Percentiles rank a stretch among this genome's conserved stretches.
Conservation (phyloP, 345 rosid species). For the Eucalyptus tenuipes region DNA sequence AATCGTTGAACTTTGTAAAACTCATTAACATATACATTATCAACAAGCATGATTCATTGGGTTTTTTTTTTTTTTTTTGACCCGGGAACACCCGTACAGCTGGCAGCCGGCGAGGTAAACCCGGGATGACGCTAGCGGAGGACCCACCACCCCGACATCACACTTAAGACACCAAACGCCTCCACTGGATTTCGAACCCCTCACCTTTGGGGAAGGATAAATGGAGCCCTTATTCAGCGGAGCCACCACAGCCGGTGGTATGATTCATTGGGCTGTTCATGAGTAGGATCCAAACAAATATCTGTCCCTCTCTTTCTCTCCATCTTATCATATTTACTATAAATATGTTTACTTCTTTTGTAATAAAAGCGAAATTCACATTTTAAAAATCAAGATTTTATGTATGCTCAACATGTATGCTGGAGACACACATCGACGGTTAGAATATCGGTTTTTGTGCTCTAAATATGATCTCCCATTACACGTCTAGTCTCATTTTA, state of each 20-base stretch:
- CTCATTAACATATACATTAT: neutral
- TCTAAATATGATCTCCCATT: neutral
- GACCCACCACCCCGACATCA: too few species aligned
- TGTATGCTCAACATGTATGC: neutral
- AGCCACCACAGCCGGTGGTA: too few species aligned
- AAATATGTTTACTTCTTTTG: neutral
- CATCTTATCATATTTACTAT: neutral
- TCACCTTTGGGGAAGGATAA: too few species aligned
- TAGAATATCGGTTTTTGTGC: neutral
- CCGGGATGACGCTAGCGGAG: too few species aligned
- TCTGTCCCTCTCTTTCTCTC: neutral
- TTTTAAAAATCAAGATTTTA: neutral
- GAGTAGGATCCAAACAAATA: neutral
- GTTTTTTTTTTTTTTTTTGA: too few species aligned
- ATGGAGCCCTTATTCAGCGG: too few species aligned
- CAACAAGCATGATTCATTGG: neutral
- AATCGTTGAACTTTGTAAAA: neutral
- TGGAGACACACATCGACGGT: accelerated
- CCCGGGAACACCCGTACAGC: too few species aligned
- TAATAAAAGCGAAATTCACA: neutral
- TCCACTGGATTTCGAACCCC: too few species aligned
- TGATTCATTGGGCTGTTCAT: neutral
- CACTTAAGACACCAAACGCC: too few species aligned
- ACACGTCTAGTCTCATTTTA: neutral
- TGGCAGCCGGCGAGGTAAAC: too few species aligned